Conservation (phyloP, 176 grass and related monocot genomes). For the Bonia amplexicaulis region DNA sequence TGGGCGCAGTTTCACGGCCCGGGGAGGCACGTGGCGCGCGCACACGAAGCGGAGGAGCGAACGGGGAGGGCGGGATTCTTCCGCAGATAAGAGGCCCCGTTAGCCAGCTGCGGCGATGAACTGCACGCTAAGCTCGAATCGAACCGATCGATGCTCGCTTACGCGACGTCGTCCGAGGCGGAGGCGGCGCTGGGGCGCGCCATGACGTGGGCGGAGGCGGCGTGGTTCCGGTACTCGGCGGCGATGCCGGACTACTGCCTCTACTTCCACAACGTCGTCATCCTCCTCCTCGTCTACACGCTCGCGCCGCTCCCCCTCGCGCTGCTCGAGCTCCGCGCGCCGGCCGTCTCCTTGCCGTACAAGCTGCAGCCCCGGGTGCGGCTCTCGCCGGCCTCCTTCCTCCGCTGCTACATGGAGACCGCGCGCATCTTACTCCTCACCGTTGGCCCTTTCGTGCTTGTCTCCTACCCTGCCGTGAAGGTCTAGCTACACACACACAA, state of each 20-base stretch:
- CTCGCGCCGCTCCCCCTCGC: neutral
- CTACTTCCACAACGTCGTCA: neutral
- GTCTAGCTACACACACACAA: too few relatives aligned
- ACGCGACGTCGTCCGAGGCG: too few relatives aligned
- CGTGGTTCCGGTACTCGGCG: neutral
- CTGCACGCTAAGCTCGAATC: too few relatives aligned
- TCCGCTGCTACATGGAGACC: slow-evolving; percentile 42
- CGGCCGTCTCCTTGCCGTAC: neutral
- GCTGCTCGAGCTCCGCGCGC: neutral
- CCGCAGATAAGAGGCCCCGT: too few relatives aligned
- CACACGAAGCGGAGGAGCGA: too few relatives aligned
- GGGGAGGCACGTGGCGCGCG: too few relatives aligned
- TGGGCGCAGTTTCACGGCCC: too few relatives aligned
- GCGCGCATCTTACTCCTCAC: neutral
- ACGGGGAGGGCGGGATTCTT: too few relatives aligned
- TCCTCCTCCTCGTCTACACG: neutral
- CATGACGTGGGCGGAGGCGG: neutral
- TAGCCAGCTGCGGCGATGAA: too few relatives aligned
- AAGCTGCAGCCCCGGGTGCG: slow-evolving; percentile 56
- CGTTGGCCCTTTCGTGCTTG: neutral
- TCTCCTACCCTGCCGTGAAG: neutral
- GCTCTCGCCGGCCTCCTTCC: slow-evolving; percentile 2
- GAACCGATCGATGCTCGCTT: neutral
- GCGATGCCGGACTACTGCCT: neutral
- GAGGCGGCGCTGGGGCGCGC: too few relatives aligned